Percentiles rank a stretch among this genome's conserved stretches.
Evolutionary conservation across 768 basidiomycete genomes (phyloP).

Genomic region (Podaxis mareebaensis): DNA sequence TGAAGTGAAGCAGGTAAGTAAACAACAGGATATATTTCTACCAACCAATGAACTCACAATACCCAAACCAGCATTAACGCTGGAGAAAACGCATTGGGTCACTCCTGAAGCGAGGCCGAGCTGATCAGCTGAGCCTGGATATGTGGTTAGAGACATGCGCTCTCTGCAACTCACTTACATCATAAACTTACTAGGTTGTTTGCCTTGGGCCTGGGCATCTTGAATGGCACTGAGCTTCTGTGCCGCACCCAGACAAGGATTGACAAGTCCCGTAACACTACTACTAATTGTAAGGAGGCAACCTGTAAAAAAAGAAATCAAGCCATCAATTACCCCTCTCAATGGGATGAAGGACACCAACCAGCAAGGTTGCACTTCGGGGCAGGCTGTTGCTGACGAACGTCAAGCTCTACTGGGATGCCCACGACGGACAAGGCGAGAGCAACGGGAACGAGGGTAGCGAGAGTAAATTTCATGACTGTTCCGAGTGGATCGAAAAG

Average conservation of each 20-base stretch:
- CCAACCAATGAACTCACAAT: not conserved
- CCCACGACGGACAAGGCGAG: not conserved
- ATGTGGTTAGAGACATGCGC: not conserved
- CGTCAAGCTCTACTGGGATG: not conserved
- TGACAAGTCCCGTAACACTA: not conserved
- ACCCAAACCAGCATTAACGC: not conserved
- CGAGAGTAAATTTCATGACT: not conserved
- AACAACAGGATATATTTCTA: too few species aligned
- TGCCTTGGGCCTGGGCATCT: not conserved
- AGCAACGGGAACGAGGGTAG: not conserved
- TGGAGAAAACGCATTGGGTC: not conserved
- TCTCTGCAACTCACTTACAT: not conserved
- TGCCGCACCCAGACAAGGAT: not conserved
- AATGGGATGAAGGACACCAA: not conserved
- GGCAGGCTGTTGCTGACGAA: not conserved
- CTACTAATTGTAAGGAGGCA: not conserved
- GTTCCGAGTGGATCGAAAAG: not conserved
- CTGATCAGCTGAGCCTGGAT: not conserved
- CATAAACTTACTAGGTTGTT: not conserved
- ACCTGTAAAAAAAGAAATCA: not conserved
- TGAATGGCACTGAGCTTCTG: not conserved
- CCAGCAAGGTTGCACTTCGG: not conserved
- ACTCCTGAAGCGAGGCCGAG: not conserved
- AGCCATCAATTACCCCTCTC: not conserved
- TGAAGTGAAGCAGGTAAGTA: not conserved